Base-by-base conservation (phyloP, 148 eudicot genomes). In the Beta vulgaris region DNA sequence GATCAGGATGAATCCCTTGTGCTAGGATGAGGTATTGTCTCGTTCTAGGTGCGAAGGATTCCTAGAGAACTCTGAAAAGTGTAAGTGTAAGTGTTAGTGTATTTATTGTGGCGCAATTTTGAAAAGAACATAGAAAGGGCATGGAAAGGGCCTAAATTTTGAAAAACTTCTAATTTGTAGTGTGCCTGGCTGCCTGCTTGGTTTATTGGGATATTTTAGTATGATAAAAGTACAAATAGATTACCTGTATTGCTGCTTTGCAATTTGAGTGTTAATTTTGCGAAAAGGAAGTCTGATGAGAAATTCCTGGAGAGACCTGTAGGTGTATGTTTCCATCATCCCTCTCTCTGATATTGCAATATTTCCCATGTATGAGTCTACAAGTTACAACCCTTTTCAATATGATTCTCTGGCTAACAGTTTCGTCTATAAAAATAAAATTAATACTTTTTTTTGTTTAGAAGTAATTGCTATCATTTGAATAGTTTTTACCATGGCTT, bases 1-100 rank as follows among this genome's bases (percentile, higher is more conserved):
- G 65, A 29, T 13, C 11, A 46, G 32, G 39, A 19, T 44, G 68
- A 31, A 28, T 40, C 53, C 68, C 62, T 28, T 15, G 26, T 42
- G 26, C 54, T 40, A 73, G 76, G 68, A 73, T 4, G 54, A 58
- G 65, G 42, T 72, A 57, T 23, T 72, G 37, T 72, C 62, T 28
- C 28, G 6, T 73, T 21, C 76, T 43, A 25, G 34, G 68, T 59
- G 67, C 26, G 18, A 8, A 34, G 67, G 46, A 49, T 40, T 7
- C 15, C 18, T 49, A 18, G 68, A 4, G 43, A 25, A 67, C 65
- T 42, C 36, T 9, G 21, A 31, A 31, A 26, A 29, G 23, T 60
- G 76, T 73, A 68, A 58, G 43, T 44, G 8, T 42, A 26, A 29
- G 23, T 60, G 76, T 73, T 68, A 58, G 43, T 44, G 8, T 42